A percentile compares a stretch with the other conserved stretches of the same genome.
Conservation (phyloP, 1,139 yeast genomes). For the Taphrina betulina region DNA sequence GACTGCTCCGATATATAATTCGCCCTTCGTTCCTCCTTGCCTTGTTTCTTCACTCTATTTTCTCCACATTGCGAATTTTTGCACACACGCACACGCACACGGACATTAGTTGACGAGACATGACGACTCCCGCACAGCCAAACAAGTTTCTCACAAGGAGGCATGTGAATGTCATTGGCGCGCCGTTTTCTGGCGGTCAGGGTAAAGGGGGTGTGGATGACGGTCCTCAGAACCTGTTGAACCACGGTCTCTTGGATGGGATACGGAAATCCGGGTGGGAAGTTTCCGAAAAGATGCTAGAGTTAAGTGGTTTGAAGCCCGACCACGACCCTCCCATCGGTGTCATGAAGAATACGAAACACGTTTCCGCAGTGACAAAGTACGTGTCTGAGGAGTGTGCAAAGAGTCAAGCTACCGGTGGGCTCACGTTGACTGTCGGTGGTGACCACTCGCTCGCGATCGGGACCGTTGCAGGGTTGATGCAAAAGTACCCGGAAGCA, state of each 20-base stretch:
- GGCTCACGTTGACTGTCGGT: slow-evolving; percentile 81
- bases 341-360: slow-evolving; percentile 68
- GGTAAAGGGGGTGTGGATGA: slow-evolving; percentile 89
- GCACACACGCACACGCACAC: too few species aligned
- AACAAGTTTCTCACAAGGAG: slow-evolving; percentile 35
- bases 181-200: slow-evolving; percentile 69
- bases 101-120: too few species aligned
- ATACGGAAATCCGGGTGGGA: slow-evolving; percentile 72
- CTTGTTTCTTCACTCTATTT: too few species aligned
- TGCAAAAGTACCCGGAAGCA: slow-evolving; percentile 77
- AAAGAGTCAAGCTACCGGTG: slow-evolving; percentile 50
- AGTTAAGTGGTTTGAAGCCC: slow-evolving; percentile 42
- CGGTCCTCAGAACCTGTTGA: slow-evolving; percentile 80
- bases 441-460: slow-evolving; percentile 98
- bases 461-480: slow-evolving; percentile 84
- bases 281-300: slow-evolving; percentile 58
- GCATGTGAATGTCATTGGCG: slow-evolving; percentile 36
- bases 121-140: too few species aligned
- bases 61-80: too few species aligned
- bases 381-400: slow-evolving; percentile 63
- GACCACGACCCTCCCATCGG: slow-evolving; percentile 46
- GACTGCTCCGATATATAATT: too few species aligned
- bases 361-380: slow-evolving; percentile 73
- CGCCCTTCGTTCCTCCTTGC: too few species aligned
- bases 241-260: slow-evolving; percentile 67